A percentile compares a stretch with the other conserved stretches of the same genome.
phyloP scores from a whole-genome alignment of 176 grass and related monocot genomes.

The Aegilops sharonensis region DNA sequence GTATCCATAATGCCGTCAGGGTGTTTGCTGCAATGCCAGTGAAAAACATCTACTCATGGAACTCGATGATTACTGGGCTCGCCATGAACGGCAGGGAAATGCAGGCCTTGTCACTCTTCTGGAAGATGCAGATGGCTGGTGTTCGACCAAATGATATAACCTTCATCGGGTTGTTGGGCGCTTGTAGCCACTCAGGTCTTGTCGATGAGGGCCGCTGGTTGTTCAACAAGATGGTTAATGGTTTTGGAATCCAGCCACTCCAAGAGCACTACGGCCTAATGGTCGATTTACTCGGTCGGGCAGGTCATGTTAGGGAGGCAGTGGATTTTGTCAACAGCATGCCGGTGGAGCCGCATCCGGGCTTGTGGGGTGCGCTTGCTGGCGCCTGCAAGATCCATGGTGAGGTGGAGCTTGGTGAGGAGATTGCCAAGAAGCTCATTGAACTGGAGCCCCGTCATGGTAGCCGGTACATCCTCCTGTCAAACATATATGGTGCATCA shows the following conservation, averaged over 20 bases:
- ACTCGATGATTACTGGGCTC: constrained; percentile 60
- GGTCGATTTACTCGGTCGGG: constrained; percentile 62
- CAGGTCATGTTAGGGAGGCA: constrained; percentile 57
- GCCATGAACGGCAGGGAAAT: constrained; percentile 58
- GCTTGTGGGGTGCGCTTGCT: constrained; percentile 70
- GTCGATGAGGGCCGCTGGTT: constrained; percentile 49
- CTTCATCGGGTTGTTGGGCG: constrained; percentile 57
- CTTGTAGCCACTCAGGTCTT: constrained; percentile 67
- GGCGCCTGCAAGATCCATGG: constrained; percentile 70
- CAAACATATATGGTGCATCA: constrained; percentile 53
- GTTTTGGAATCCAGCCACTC: constrained; percentile 36
- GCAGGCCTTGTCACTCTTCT: constrained; percentile 56
- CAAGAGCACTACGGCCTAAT: constrained; percentile 66
- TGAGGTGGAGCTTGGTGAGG: constrained; percentile 59
- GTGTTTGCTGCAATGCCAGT: constrained; percentile 46
- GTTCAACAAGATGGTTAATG: constrained; percentile 51
- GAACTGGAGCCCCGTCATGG: constrained; percentile 61
- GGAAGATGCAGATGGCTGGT: constrained; percentile 66
- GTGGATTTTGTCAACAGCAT: constrained; percentile 55
- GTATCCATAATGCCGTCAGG: constrained; percentile 37
- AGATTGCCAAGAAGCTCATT: constrained; percentile 60
- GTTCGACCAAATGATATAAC: constrained; percentile 55
- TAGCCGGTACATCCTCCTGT: constrained; percentile 59
- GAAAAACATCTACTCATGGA: constrained; percentile 67
- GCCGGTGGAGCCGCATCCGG: constrained; percentile 59